These are phyloP conservation scores for Termitomyces bulborhizus DNA, from an alignment of 768 basidiomycete genomes.

Conservation along the genomic window DNA sequence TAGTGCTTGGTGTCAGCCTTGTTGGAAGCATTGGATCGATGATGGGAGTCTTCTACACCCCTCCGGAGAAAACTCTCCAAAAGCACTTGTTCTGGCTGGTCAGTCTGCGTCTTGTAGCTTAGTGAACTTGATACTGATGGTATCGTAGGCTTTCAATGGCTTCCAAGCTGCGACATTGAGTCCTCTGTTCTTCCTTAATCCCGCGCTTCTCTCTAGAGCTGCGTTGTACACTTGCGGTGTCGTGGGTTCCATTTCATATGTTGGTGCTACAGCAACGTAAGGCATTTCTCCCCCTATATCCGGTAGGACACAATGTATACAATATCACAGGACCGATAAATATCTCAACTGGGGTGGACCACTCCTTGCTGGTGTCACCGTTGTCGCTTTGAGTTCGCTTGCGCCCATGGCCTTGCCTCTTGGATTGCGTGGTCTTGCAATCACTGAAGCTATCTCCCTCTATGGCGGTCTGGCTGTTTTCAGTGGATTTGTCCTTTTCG, in stretches of 20 bases:
- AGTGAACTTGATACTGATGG: neutral
- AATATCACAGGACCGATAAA: conserved; percentile 54
- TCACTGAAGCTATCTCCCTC: conserved; percentile 72
- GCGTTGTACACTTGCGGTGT: conserved; percentile 85
- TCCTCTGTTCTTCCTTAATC: conserved; percentile 84
- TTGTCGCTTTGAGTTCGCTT: conserved; percentile 80
- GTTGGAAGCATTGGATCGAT: conserved; percentile 78
- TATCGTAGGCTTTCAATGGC: conserved; percentile 66
- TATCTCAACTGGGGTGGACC: conserved; percentile 86
- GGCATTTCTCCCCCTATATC: conserved; percentile 13
- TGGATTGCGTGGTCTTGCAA: conserved; percentile 68
- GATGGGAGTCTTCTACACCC: conserved; percentile 75
- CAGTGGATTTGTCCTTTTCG: conserved; percentile 79
- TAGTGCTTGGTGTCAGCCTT: conserved; percentile 77
- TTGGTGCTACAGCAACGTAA: conserved; percentile 82
- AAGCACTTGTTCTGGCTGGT: conserved; percentile 83
- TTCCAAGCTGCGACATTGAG: conserved; percentile 84
- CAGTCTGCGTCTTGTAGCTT: conserved; percentile 17
- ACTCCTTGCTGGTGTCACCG: conserved; percentile 82
- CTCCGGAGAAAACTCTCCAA: conserved; percentile 68
- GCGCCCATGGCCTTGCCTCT: conserved; percentile 88
- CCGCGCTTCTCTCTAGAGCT: conserved; percentile 79
- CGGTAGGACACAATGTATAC: neutral
- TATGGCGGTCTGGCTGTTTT: conserved; percentile 91
- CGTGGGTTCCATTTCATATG: conserved; percentile 80